Percentiles rank a stretch among this genome's conserved stretches.
These are phyloP conservation scores for Kwoniella mangroviensis DNA, from an alignment of 768 basidiomycete species.

Conservation along the genomic window DNA sequence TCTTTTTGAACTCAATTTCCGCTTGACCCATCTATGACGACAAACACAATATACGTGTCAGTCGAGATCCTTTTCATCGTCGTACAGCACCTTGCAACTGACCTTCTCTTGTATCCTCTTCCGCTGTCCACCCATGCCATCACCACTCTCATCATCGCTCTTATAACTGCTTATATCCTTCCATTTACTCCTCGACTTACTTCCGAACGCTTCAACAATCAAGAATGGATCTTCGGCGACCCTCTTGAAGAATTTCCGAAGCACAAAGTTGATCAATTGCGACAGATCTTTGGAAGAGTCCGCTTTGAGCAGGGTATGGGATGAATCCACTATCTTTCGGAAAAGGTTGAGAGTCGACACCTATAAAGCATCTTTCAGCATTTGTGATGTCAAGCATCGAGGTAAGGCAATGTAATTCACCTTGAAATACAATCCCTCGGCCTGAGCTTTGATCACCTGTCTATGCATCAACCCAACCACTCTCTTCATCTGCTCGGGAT, in stretches of 20 bases:
- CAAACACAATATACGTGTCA: no score
- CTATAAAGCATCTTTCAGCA: constrained; percentile 59
- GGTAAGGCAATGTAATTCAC: constrained; percentile 59
- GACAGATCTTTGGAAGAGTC: constrained; percentile 81
- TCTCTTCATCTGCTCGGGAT: constrained; percentile 81
- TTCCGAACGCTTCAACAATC: constrained; percentile 75
- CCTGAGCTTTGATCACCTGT: constrained; percentile 85
- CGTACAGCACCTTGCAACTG: background rate
- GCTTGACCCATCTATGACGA: constrained; percentile 45
- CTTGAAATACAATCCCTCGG: constrained; percentile 94
- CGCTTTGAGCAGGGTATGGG: constrained; percentile 72
- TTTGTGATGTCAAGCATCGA: background rate
- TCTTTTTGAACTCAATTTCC: constrained; percentile 82
- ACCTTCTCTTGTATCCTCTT: constrained; percentile 51
- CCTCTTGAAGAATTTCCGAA: constrained; percentile 93
- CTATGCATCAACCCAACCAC: constrained; percentile 88
- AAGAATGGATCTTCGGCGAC: constrained; percentile 82
- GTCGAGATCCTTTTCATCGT: background rate
- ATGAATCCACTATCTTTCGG: constrained; percentile 80
- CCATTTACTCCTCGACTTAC: constrained; percentile 43
- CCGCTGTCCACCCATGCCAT: constrained; percentile 47
- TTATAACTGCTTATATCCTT: constrained; percentile 44
- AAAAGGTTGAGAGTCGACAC: constrained; percentile 88
- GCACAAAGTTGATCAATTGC: constrained; percentile 78
- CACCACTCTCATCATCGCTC: constrained; percentile 48